A percentile compares a stretch with the other conserved stretches of the same genome.
Conservation (phyloP, 805 yeast species). For the Saccharomyces cerevisiae region DNA sequence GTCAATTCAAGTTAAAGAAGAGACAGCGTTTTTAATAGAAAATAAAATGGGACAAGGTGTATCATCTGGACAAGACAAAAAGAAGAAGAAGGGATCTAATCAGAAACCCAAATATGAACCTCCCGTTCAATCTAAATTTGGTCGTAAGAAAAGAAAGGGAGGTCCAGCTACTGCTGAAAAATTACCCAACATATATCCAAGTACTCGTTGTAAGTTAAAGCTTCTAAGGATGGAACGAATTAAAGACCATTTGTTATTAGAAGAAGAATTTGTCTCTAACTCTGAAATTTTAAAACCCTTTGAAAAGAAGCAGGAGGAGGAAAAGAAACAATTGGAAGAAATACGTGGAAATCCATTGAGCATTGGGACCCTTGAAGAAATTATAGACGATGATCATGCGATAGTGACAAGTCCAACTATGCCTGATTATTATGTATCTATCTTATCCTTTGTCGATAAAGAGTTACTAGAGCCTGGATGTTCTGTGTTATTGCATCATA, state of each 20-base stretch:
- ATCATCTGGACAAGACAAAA: slow-evolving; percentile 28
- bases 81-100: slow-evolving; percentile 57
- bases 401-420: slow-evolving; percentile 94
- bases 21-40: neutral
- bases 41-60: slow-evolving; percentile 32
- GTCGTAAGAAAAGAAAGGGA: slow-evolving; percentile 81
- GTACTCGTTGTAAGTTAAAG: slow-evolving; percentile 87
- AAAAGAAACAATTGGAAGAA: slow-evolving; percentile 89
- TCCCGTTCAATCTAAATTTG: slow-evolving; percentile 90
- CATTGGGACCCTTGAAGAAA: slow-evolving; percentile 92
- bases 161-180: slow-evolving; percentile 80
- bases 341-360: slow-evolving; percentile 95
- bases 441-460: slow-evolving; percentile 92
- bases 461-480: slow-evolving; percentile 95
- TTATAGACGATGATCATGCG: slow-evolving; percentile 97
- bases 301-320: slow-evolving; percentile 94
- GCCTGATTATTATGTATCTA: slow-evolving; percentile 94
- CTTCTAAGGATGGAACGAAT: slow-evolving; percentile 89
- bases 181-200: slow-evolving; percentile 83
- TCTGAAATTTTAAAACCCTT: slow-evolving; percentile 93
- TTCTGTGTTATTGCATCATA: slow-evolving; percentile 89
- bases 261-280: slow-evolving; percentile 91
- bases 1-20: neutral
- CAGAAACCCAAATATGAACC: slow-evolving; percentile 97
- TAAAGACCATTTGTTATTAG: slow-evolving; percentile 88